Base-by-base conservation (phyloP, 139 green algal species). In the Chlorella sp. region DNA sequence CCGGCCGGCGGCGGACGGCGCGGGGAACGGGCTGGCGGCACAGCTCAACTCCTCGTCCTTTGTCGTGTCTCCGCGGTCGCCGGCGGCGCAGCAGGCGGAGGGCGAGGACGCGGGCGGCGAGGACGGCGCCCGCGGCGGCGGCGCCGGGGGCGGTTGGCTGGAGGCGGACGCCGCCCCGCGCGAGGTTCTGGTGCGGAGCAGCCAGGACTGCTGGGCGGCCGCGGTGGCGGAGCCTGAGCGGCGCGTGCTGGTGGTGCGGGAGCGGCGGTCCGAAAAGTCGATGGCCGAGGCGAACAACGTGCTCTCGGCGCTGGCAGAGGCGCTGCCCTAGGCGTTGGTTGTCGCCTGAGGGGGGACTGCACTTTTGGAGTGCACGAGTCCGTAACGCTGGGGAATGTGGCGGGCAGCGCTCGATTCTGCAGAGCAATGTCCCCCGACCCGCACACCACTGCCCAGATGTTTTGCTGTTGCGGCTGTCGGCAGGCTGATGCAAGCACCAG, bases 121-220 rank as follows among this genome's bases (percentile, higher is more conserved):
- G n/a, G 14, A 38, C 5, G 0, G 31, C 36, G 14, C 21, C 25
- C 19, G 38, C 21, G 63, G 19, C 36, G 27, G 11, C 51, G 35
- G 56, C 64, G 42, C 36, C 58, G 3, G 79, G n/a, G n/a, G n/a
- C n/a, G n/a, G n/a, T n/a, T n/a, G n/a, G n/a, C n/a, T n/a, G n/a
- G n/a, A n/a, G n/a, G n/a, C n/a, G n/a, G n/a, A n/a, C n/a, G n/a
- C n/a, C n/a, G n/a, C n/a, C n/a, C n/a, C n/a, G n/a, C n/a, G n/a
- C n/a, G n/a, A 82, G 67, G 75, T 85, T 31, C 36, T 82, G 35
- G 70, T 62, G 5, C 36, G 71, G 21, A 80, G 80, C 45, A 64
- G 33, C 41, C 75, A 82, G 67, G 80, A 82, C 58, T 79, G 69
- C 56, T 85, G 80, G 80, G 80, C 72, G 63, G 33, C 50, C 3